phyloP scores from a whole-genome alignment of 768 basidiomycete genomes.

The Suillus subluteus region DNA sequence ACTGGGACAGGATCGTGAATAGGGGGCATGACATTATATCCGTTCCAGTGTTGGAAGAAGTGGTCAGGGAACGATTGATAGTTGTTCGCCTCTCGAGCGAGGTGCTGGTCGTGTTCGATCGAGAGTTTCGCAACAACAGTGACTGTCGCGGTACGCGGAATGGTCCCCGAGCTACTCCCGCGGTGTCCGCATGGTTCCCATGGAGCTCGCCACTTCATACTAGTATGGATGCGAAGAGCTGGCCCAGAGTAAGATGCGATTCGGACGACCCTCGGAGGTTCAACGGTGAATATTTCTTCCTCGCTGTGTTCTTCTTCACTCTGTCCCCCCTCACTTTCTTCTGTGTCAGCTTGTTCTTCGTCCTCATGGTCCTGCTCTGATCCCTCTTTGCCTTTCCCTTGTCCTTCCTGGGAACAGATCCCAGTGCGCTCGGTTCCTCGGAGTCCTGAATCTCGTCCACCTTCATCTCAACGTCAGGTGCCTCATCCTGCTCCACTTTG shows the following conservation, averaged over 20 bases:
- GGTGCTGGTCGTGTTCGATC: conserved; percentile 38
- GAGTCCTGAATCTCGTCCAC: not conserved
- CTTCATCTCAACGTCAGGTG: not conserved
- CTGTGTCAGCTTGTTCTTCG: not conserved
- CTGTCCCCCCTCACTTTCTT: not conserved
- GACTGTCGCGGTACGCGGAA: conserved; percentile 39
- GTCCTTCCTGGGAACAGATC: not conserved
- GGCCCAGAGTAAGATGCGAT: not conserved
- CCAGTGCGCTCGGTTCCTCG: not conserved
- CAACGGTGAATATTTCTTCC: not conserved
- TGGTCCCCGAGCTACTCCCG: not conserved
- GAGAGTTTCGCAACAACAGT: conserved; percentile 52
- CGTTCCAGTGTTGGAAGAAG: conserved; percentile 31
- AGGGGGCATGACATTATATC: conserved; percentile 27
- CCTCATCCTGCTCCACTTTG: not conserved
- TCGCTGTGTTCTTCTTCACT: not conserved
- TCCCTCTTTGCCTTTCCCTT: conserved; percentile 4
- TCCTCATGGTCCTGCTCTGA: not conserved
- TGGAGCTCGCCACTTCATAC: conserved; percentile 18
- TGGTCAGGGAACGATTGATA: conserved; percentile 32
- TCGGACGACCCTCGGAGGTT: not conserved
- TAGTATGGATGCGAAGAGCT: conserved; percentile 21
- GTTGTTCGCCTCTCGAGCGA: conserved; percentile 33
- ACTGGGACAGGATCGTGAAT: conserved; percentile 49
- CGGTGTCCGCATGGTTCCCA: conserved; percentile 12